phyloP scores from a whole-genome alignment of 768 basidiomycete species.

The Mycena maculata region DNA sequence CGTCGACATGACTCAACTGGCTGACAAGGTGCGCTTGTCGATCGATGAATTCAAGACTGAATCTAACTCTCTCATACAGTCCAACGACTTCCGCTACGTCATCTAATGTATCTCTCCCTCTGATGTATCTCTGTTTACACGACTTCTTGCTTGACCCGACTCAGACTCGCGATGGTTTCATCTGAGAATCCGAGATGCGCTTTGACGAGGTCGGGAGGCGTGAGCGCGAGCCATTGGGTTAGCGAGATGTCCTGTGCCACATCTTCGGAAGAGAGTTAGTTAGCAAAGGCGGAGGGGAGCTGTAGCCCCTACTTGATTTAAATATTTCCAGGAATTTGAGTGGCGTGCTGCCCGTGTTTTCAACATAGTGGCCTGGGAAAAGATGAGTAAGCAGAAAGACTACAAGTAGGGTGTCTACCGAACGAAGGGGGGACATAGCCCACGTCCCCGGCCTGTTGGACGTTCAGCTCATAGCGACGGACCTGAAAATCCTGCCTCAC shows the following conservation, averaged over 20 bases:
- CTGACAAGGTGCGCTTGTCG: conserved; percentile 66
- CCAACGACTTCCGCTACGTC: conserved; percentile 68
- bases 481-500: background rate
- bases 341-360: conserved; percentile 72
- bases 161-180: conserved; percentile 60
- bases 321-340: conserved; percentile 69
- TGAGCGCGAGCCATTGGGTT: conserved; percentile 72
- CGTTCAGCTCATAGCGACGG: background rate
- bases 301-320: conserved; percentile 53
- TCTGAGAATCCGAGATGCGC: conserved; percentile 69
- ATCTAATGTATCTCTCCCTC: too few species aligned
- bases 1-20: conserved; percentile 73
- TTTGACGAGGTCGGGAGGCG: conserved; percentile 68
- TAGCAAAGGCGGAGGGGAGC: background rate
- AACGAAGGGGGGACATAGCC: conserved; percentile 36
- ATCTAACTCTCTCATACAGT: too few species aligned
- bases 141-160: conserved; percentile 62
- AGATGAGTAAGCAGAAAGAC: background rate
- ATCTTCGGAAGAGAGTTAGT: conserved; percentile 42
- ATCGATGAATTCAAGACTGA: background rate
- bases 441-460: conserved; percentile 6
- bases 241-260: conserved; percentile 68
- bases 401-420: background rate
- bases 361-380: conserved; percentile 69
- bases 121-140: conserved; percentile 38